Base-by-base conservation (phyloP, 129 eudicot species). In the Tanacetum coccineum region DNA sequence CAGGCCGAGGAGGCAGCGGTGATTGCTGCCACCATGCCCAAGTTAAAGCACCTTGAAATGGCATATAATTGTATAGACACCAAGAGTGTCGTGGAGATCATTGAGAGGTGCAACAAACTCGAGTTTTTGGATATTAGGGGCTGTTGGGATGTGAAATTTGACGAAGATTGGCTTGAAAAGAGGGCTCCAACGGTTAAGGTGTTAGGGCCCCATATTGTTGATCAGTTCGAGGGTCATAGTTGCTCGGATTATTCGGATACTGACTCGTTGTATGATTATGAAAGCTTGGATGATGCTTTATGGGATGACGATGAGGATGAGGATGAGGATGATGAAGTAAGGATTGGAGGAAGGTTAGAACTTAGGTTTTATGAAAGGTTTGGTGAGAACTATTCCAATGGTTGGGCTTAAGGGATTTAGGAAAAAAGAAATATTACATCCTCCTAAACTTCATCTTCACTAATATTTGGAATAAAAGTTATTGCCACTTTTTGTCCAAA, bases 51-150 rank as follows among this genome's bases (percentile, higher is more conserved):
- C 70, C 86, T 87, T 10, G 90, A 84, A 78, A 64, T 87, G 67
- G 84, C 85, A 3, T 87, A 80, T 40, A 67, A 77, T 28, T 77
- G 76, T 65, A 66, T 84, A 17, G 85, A 84, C 62, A 80, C 85
- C 15, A 22, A 50, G 13, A 70, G 76, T 12, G 84, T 81, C 13
- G 67, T 81, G 36, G 86, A 84, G 76, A 84, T 87, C 53, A 66
- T 87, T 26, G 30, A 25, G 17, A 76, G 63, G 45, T 87, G 95
- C 28, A 30, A 39, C 0, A 52, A 74, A n/a, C 91, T 87, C 0
- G 91, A 82, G 76, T 80, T 70, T 46, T 76, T 87, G 71, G 95
- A 87, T 47, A 52, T 87, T 3, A 74, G 95, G 78, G 95, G 95
- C 61, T 84, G 91, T 60, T 87, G 90, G 90, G 85, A 77, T 61